phyloP scores from a whole-genome alignment of 2,329 filamentous ascomycete species.

The Septoria linicola region DNA sequence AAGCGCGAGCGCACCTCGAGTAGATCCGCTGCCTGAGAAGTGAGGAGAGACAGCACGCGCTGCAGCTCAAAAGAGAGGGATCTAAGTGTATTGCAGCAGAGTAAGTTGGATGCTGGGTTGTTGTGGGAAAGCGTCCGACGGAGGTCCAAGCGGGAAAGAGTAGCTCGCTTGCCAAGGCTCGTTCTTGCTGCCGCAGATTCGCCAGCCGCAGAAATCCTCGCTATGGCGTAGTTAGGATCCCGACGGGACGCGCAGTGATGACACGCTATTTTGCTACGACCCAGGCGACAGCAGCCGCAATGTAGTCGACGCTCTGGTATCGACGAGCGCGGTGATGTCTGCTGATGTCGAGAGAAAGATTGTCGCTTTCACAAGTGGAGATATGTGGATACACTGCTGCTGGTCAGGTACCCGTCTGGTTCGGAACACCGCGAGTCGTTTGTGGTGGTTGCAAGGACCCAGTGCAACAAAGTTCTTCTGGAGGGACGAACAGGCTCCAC shows the following conservation, averaged over 20 bases:
- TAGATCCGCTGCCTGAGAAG: too few species aligned
- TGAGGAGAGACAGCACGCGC: background rate
- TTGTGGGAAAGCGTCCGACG: constrained; percentile 4
- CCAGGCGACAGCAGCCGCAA: too few species aligned
- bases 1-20: constrained; percentile 10
- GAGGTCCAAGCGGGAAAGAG: background rate
- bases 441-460: background rate
- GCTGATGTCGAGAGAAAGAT: constrained; percentile 10
- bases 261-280: background rate
- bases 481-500: constrained; percentile 5
- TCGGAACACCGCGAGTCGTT: constrained; percentile 1
- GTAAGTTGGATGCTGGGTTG: constrained; percentile 6
- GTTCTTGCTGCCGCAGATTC: background rate
- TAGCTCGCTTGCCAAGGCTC: background rate
- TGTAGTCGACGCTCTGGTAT: background rate
- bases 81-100: too few species aligned
- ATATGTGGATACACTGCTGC: constrained; percentile 5
- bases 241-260: background rate
- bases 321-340: background rate
- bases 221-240: background rate
- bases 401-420: constrained; percentile 11
- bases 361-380: constrained; percentile 13
- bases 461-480: constrained; percentile 10
- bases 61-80: background rate
- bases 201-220: background rate